A percentile compares a stretch with the other conserved stretches of the same genome.
Evolutionary conservation across 75 land plant genomes (phyloP).

Genomic region (Adiantum capillusveneris): DNA sequence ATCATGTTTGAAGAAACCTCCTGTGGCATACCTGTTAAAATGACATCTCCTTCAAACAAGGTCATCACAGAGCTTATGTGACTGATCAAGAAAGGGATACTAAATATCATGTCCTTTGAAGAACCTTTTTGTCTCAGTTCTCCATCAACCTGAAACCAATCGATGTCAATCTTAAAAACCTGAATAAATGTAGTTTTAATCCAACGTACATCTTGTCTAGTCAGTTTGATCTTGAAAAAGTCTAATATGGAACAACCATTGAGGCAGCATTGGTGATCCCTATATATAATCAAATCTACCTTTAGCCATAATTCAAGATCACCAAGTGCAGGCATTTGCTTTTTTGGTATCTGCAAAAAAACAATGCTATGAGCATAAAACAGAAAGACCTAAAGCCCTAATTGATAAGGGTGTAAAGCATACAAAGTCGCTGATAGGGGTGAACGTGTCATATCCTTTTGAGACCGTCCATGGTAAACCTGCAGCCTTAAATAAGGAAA

Average conservation of each 20-base stretch:
- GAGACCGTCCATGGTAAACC: constrained; percentile 98
- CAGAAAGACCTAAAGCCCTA: background rate
- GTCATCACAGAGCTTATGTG: constrained; percentile 88
- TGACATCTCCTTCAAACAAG: constrained; percentile 84
- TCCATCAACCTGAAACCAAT: constrained; percentile 61
- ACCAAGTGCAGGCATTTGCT: constrained; percentile 49
- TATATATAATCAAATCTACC: constrained; percentile 25
- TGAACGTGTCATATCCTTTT: constrained; percentile 95
- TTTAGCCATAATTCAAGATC: constrained; percentile 86
- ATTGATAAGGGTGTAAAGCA: background rate
- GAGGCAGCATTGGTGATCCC: background rate
- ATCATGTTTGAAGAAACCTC: background rate
- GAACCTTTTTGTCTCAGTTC: constrained; percentile 69
- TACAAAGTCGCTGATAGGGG: constrained; percentile 90
- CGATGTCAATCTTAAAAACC: background rate
- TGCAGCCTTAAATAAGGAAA: constrained; percentile 36
- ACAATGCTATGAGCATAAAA: constrained; percentile 5
- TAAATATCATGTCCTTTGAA: constrained; percentile 87
- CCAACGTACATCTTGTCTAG: no score
- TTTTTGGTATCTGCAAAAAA: constrained; percentile 48
- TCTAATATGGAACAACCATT: background rate
- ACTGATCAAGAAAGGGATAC: constrained; percentile 71
- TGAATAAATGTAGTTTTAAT: no score
- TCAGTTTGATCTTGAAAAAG: background rate
- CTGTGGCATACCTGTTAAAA: constrained; percentile 72